Conservation (phyloP, 352 stramenopile species). For the Vaucheria bursata region DNA sequence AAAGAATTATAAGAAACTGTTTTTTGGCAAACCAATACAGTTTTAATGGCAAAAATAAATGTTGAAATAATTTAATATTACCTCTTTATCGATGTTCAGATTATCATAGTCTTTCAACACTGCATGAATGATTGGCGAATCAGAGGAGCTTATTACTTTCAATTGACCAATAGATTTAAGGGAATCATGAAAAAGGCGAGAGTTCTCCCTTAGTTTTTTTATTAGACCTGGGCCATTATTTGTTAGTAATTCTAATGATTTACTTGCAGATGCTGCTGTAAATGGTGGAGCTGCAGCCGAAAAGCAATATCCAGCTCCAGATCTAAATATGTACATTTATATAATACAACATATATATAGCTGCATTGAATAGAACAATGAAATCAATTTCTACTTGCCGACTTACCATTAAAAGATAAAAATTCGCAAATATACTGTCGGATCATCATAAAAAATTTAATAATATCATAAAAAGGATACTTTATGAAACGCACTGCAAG, state of each 20-base stretch:
- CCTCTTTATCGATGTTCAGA: too few relatives aligned
- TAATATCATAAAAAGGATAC: conserved; percentile 63
- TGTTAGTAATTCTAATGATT: conserved; percentile 71
- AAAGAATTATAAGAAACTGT: background rate
- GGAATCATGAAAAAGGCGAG: conserved; percentile 9
- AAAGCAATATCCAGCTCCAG: conserved; percentile 94
- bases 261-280: conserved; percentile 72
- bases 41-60: background rate
- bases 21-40: background rate
- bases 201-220: conserved; percentile 24
- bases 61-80: background rate
- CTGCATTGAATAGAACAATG: conserved; percentile 55
- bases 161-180: conserved; percentile 19
- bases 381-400: conserved; percentile 85
- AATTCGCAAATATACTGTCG: too few relatives aligned
- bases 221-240: conserved; percentile 50
- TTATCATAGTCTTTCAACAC: background rate
- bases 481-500: background rate
- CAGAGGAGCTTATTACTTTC: conserved; percentile 29
- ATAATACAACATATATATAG: background rate
- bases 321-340: conserved; percentile 88
- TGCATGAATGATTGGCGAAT: conserved; percentile 34
- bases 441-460: conserved; percentile 89
- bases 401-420: conserved; percentile 93
- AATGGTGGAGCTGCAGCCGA: conserved; percentile 93